A percentile compares a stretch with the other conserved stretches of the same genome.
These are phyloP conservation scores for Babesia bigemina DNA, from an alignment of 169 alveolate genomes.

Conservation along the genomic window DNA sequence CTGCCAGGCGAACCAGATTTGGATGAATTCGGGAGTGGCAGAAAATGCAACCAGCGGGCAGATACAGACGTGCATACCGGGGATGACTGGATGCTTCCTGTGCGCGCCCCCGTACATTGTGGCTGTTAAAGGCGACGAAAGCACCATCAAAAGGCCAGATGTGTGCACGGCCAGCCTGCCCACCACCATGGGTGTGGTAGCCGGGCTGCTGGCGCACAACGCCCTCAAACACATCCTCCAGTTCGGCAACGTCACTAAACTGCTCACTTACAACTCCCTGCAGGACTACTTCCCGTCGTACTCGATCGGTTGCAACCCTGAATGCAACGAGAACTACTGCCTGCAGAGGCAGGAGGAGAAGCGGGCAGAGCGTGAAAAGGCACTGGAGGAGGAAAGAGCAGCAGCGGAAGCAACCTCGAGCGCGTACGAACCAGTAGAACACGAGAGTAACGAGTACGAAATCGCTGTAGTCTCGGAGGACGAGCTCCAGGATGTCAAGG, in stretches of 20 bases:
- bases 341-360: conserved; percentile 58
- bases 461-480: conserved; percentile 37
- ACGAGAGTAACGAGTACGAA: conserved; percentile 50
- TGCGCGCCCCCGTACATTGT: conserved; percentile 94
- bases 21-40: conserved; percentile 96
- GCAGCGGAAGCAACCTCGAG: not conserved
- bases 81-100: conserved; percentile 95
- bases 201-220: conserved; percentile 93
- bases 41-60: conserved; percentile 96
- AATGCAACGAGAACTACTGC: conserved; percentile 84
- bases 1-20: conserved; percentile 88
- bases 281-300: conserved; percentile 89
- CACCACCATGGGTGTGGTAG: conserved; percentile 95
- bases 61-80: conserved; percentile 92
- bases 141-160: conserved; percentile 89
- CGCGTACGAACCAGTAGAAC: conserved; percentile 22
- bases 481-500: not conserved
- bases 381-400: conserved; percentile 5
- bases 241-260: conserved; percentile 88
- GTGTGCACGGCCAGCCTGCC: conserved; percentile 96
- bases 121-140: conserved; percentile 89
- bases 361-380: conserved; percentile 14
- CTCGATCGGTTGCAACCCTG: conserved; percentile 86
- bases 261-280: conserved; percentile 89
- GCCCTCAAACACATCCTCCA: conserved; percentile 88